Evolutionary conservation across 768 basidiomycete species (phyloP), one percentile per base, ranked within the genome.

Genomic region (Russula virescens): DNA sequence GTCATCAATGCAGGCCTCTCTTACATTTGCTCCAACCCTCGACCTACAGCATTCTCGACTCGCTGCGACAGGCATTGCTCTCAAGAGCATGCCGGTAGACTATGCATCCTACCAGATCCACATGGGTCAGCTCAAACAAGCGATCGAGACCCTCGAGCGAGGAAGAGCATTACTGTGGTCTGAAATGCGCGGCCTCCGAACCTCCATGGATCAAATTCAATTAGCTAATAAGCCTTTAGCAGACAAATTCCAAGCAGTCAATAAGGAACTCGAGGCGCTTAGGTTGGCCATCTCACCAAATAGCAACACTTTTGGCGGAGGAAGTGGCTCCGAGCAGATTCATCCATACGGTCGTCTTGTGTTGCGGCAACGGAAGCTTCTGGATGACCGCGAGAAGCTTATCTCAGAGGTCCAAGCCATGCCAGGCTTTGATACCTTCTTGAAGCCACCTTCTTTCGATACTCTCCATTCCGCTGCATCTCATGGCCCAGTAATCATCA

Each of bases 81-180:
- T 28, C 4, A 21, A 21, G 21, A 49, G 21, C 28, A 21, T 50
- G 9, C 58, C 58, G 8, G 45, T 45, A 8, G 40, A 62, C 11
- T 42, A 40, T 19, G 53, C 26, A 1, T 55, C 60, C 0, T 49
- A 42, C 40, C 53, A 42, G 25, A 21, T 49, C 13, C 10, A 34
- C 6, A 21, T 1, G 0, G n/a, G 34, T 21, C 52, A 42, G 16
- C 16, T 28, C 5, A 8, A 42, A 3, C 11, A 7, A n/a, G 53
- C 60, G 3, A 55, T 61, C 6, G 47, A 55, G 28, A 55, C n/a
- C 26, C 52, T 61, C 6, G 53, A 61, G 9, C 45, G 23, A 48
- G 52, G 60, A 25, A 55, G 60, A 9, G 42, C 31, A 1, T 18
- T 60, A 16, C n/a, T 60, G 2, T 60, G 43, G 51, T 60, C 59